Base-by-base conservation (phyloP, 164 flowering plant species). In the Pachysandra terminalis region DNA sequence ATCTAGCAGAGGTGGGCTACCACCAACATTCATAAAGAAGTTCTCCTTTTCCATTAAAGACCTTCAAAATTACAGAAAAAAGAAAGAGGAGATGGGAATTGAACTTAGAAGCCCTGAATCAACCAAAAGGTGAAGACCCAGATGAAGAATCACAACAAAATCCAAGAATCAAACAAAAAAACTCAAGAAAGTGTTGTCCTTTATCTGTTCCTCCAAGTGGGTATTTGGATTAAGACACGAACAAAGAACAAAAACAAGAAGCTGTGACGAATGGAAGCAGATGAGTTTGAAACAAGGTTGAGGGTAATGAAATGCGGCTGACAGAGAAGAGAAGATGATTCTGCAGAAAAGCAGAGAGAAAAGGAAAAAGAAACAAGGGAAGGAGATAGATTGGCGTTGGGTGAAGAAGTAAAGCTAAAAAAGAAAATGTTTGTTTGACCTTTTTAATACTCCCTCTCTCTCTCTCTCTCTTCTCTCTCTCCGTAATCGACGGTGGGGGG, bases 401-500 rank as follows among this genome's bases (percentile, higher is more conserved):
- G 40, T 66, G 56, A 23, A 59, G 35, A 62, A 35, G 64, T 52
- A 59, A 22, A 21, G 51, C 13, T 5, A 1, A 49, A 21, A 19
- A 22, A 35, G 19, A 24, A 66, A 69, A 63, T 69, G 71, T 66
- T 68, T 66, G 72, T 72, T 78, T 78, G 81, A 75, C 81, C 67
- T 69, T 40, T 61, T 28, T 1, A 10, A 3, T 41, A 45, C 4
- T 32, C 16, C 15, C 16, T 16, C 17, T 40, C 52, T 62, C 0
- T 41, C 26, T 22, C 19, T 22, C 26, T 23, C 6, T n/a, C 51
- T 61, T 14, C n/a, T 61, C 24, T 5, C 17, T 54, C 17, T 24
- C 59, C 59, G 59, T 56, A 56, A 56, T 56, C 59, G 59, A 25
- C 59, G 59, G 59, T 58, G 61, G 19, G 61, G 26, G 37, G n/a